Conservation (phyloP, 164 flowering plant genomes). For the Sedum album region DNA sequence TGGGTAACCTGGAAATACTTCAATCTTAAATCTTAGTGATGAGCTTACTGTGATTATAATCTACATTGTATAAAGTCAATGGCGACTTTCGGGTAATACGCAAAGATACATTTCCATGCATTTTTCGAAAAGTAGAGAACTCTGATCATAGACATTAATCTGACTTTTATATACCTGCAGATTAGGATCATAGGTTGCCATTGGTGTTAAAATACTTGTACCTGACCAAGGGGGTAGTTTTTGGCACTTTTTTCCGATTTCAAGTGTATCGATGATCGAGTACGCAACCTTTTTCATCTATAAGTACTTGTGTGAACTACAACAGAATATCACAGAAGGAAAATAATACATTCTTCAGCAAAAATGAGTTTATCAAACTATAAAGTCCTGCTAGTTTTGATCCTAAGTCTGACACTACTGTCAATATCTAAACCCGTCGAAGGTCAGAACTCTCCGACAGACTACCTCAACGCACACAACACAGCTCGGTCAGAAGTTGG, state of each 20-base stretch:
- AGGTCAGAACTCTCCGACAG: constrained; percentile 20
- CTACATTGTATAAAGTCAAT: background rate
- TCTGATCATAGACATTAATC: background rate
- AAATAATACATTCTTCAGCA: background rate
- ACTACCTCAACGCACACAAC: constrained; percentile 34
- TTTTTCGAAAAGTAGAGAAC: background rate
- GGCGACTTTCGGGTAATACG: background rate
- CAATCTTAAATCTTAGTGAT: background rate
- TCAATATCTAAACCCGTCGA: constrained; percentile 1
- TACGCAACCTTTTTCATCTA: background rate
- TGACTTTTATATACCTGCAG: background rate
- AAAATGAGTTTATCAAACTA: background rate
- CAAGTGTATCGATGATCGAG: background rate
- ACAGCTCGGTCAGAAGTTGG: constrained; percentile 30
- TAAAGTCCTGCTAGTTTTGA: background rate
- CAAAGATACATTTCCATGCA: background rate
- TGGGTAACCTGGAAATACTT: background rate
- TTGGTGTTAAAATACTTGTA: background rate
- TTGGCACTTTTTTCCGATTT: background rate
- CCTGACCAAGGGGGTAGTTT: background rate
- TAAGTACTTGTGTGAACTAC: background rate
- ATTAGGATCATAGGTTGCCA: background rate
- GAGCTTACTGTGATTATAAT: background rate
- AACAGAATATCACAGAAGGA: background rate
- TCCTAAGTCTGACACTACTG: background rate